These are phyloP conservation scores for Penicillium longicatenatum DNA, from an alignment of 495 filamentous ascomycete species.

Conservation along the genomic window DNA sequence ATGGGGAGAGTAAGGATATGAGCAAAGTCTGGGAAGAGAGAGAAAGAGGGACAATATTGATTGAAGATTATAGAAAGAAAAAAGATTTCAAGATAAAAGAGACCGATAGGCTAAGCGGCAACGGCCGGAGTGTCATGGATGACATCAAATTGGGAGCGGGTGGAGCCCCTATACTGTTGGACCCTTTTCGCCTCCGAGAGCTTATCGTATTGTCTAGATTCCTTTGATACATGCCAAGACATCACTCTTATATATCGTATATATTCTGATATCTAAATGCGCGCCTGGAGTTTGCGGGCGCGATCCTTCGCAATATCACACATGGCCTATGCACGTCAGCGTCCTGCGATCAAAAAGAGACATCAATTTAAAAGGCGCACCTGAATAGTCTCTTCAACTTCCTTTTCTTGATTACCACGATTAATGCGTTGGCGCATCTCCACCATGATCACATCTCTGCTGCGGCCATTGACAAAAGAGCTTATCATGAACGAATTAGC, in stretches of 20 bases:
- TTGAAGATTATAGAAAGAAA: constrained; percentile 7
- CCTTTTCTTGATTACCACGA: constrained; percentile 62
- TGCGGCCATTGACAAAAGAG: constrained; percentile 86
- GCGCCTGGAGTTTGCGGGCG: constrained; percentile 50
- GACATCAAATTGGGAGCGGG: constrained; percentile 33
- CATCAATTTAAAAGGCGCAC: constrained; percentile 45
- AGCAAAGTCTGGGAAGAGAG: constrained; percentile 9
- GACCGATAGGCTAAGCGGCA: constrained; percentile 25
- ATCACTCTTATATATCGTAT: background rate
- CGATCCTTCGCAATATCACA: constrained; percentile 71
- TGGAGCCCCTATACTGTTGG: constrained; percentile 16
- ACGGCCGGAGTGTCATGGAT: constrained; percentile 25
- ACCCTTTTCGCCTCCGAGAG: constrained; percentile 12
- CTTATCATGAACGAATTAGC: constrained; percentile 37
- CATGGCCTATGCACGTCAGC: constrained; percentile 55
- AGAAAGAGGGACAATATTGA: constrained; percentile 6
- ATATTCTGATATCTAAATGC: constrained; percentile 16
- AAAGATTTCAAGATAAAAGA: constrained; percentile 13
- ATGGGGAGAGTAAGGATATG: constrained; percentile 11
- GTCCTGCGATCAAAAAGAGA: background rate
- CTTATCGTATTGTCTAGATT: constrained; percentile 3
- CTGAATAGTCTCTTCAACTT: constrained; percentile 76
- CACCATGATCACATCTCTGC: constrained; percentile 71
- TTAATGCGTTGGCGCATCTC: constrained; percentile 82
- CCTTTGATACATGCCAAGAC: background rate